A percentile compares a stretch with the other conserved stretches of the same genome.
phyloP scores from a whole-genome alignment of 2,329 filamentous ascomycete genomes.

The Claviceps fusiformis region DNA sequence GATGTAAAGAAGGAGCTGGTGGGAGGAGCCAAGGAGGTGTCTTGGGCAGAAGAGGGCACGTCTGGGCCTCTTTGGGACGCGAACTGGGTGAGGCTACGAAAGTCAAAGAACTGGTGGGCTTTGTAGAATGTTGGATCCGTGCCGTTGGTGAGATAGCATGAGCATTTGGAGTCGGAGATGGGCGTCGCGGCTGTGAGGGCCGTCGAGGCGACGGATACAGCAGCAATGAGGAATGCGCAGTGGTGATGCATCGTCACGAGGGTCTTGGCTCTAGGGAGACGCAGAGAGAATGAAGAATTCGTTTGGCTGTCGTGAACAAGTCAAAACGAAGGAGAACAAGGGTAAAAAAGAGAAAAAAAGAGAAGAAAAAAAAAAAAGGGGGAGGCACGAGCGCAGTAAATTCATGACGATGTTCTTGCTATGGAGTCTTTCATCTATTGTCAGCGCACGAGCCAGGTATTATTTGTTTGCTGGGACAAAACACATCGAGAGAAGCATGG shows the following conservation, averaged over 20 bases:
- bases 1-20: conserved; percentile 26
- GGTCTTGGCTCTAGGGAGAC: background rate
- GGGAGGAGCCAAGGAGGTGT: conserved; percentile 12
- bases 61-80: conserved; percentile 19
- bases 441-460: background rate
- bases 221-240: background rate
- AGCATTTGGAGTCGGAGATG: conserved; percentile 23
- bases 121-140: conserved; percentile 29
- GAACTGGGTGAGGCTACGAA: conserved; percentile 27
- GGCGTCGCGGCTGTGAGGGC: conserved; percentile 6
- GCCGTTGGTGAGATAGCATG: conserved; percentile 34
- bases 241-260: background rate
- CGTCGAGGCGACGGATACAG: background rate
- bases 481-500: background rate
- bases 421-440: background rate
- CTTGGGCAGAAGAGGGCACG: conserved; percentile 15
- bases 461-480: background rate
- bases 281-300: background rate
- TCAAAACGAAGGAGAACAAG: background rate
- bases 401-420: background rate
- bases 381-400: background rate
- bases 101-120: conserved; percentile 36
- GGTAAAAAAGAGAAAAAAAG: background rate
- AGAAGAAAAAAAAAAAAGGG: background rate
- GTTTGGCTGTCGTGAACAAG: background rate